phyloP scores from a whole-genome alignment of 2,329 filamentous ascomycete species.

The Botrytis fabae region DNA sequence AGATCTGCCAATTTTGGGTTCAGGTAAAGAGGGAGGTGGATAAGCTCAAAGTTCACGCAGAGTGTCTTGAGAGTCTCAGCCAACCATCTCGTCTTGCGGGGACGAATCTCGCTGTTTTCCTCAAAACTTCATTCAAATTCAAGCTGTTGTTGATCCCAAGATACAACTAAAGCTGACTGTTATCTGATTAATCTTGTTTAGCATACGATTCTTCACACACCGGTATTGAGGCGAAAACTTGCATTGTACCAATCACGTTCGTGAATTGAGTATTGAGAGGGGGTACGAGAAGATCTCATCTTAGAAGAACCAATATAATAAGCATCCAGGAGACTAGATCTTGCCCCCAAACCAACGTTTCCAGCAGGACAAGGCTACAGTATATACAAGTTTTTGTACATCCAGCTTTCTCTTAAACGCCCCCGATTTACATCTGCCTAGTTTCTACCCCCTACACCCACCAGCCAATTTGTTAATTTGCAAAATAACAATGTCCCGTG shows the following conservation, averaged over 20 bases:
- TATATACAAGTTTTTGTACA: neutral
- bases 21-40: neutral
- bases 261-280: neutral
- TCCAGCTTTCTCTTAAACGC: constrained; percentile 18
- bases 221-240: constrained; percentile 20
- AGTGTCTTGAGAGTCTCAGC: neutral
- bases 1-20: constrained; percentile 7
- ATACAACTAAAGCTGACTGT: neutral
- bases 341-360: constrained; percentile 10
- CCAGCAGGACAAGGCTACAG: constrained; percentile 22
- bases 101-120: neutral
- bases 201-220: constrained; percentile 2
- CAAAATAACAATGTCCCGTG: neutral
- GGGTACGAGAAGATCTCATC: neutral
- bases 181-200: constrained; percentile 3
- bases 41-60: constrained; percentile 3
- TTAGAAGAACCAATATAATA: constrained; percentile 8
- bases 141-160: neutral
- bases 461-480: neutral
- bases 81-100: constrained; percentile 13
- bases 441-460: neutral
- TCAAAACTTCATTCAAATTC: neutral
- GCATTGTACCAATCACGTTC: constrained; percentile 3
- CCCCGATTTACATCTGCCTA: constrained; percentile 19
- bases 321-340: neutral